Evolutionary conservation across 2,329 filamentous ascomycete genomes (phyloP), one percentile per base, ranked within the genome.

Genomic region (Phoma herbarum): DNA sequence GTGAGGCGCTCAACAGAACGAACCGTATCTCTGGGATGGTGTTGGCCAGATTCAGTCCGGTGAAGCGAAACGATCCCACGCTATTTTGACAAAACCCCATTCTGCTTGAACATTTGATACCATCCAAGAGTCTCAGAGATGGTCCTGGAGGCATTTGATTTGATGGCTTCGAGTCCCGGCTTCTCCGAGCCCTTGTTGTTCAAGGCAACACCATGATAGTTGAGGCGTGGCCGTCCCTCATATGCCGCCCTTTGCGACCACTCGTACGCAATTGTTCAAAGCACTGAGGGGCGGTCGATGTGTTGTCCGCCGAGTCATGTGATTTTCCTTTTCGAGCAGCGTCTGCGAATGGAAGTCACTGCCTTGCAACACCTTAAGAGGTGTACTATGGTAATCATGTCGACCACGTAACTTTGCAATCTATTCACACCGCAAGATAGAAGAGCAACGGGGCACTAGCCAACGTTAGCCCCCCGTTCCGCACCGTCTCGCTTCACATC

Each of bases 391-490:
- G 29, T 37, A 33, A 52, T 48, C 55, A 33, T 20, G 33, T 46
- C 23, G 26, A 54, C 47, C 46, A 54, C 56, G 47, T 52, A 60
- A 44, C 35, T 48, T 47, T 48, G 47, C 52, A 56, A 56, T 60
- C 47, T 56, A 60, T 55, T 22, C 29, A 60, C 57, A 60, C 52
- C 52, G 52, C 57, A 60, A 56, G 57, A 60, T 43, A 23, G n/a
- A n/a, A 47, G 51, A 55, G 51, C 51, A 55, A 44, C 35, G 23
- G 33, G 46, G 45, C 57, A 59, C 57, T 59, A 59, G 47, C 42
- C 37, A 48, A 46, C 51, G 47, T 52, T 52, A 52, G 57, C 29
- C 29, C 46, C 39, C 33, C 46, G 41, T 55, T 51, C 57, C 57
- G 57, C 51, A 51, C 45, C 46, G 57, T 55, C 57, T 59, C 57